phyloP scores from a whole-genome alignment of 2,329 filamentous ascomycete species.

The Xylariales sp. region DNA sequence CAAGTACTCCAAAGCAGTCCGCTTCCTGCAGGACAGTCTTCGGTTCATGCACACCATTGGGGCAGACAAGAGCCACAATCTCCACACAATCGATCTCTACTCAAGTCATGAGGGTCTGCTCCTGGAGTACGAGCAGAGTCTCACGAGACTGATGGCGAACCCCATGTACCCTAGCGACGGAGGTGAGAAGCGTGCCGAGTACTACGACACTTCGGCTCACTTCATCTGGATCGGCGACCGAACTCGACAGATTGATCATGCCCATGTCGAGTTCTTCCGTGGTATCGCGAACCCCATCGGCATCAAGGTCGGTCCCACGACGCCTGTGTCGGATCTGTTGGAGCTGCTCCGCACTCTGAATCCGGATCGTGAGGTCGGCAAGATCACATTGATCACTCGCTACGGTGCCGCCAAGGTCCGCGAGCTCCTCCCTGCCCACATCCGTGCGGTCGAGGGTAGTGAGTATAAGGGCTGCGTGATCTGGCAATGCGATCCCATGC shows the following conservation, averaged over 20 bases:
- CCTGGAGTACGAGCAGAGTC: slow-evolving; percentile 86
- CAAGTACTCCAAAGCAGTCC: slow-evolving; percentile 81
- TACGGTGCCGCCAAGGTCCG: slow-evolving; percentile 80
- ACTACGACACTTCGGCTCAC: slow-evolving; percentile 92
- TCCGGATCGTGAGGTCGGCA: slow-evolving; percentile 75
- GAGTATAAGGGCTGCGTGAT: slow-evolving; percentile 66
- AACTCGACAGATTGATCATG: slow-evolving; percentile 87
- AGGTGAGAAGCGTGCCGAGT: slow-evolving; percentile 49
- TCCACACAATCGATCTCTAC: slow-evolving; percentile 91
- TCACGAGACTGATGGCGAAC: slow-evolving; percentile 72
- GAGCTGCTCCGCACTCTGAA: slow-evolving; percentile 81
- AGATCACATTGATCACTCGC: slow-evolving; percentile 92
- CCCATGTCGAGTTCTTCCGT: slow-evolving; percentile 95
- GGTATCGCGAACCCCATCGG: slow-evolving; percentile 95
- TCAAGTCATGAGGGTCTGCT: slow-evolving; percentile 93
- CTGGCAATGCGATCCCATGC: slow-evolving; percentile 99
- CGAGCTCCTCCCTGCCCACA: slow-evolving; percentile 74
- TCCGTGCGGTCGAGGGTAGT: slow-evolving; percentile 79
- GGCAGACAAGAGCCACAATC: slow-evolving; percentile 75
- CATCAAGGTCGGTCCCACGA: slow-evolving; percentile 90
- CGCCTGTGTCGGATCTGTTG: slow-evolving; percentile 70
- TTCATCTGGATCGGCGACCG: slow-evolving; percentile 99
- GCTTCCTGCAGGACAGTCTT: slow-evolving; percentile 82
- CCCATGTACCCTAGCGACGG: slow-evolving; percentile 28
- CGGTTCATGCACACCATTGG: slow-evolving; percentile 94